Percentiles rank a stretch among this genome's conserved stretches.
These are phyloP conservation scores for Annulohypoxylon stygium DNA, from an alignment of 495 filamentous ascomycete genomes.

Conservation along the genomic window DNA sequence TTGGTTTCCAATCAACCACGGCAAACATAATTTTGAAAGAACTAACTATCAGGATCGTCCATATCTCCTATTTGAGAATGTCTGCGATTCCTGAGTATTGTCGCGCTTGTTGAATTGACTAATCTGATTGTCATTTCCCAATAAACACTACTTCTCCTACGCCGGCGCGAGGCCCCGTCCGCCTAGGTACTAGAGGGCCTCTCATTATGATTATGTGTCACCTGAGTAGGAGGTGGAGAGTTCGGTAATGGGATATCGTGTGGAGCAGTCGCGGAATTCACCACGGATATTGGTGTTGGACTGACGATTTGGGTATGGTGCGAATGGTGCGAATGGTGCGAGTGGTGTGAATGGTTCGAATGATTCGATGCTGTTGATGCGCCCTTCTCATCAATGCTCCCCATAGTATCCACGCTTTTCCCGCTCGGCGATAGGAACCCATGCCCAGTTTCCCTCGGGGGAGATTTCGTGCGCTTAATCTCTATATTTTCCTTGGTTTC, in stretches of 20 bases:
- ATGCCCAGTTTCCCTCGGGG: conserved; percentile 54
- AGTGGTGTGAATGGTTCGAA: not conserved
- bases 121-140: conserved; percentile 41
- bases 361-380: conserved; percentile 9
- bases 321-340: no score
- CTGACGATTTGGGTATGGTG: conserved; percentile 6
- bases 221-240: conserved; percentile 39
- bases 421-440: conserved; percentile 51
- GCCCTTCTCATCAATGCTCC: conserved; percentile 48
- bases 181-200: conserved; percentile 44
- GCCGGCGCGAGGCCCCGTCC: conserved; percentile 29
- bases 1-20: conserved; percentile 13
- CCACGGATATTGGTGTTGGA: conserved; percentile 14
- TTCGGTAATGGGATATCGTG: conserved; percentile 43
- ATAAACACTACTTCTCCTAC: conserved; percentile 15
- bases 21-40: conserved; percentile 20
- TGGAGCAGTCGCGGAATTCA: conserved; percentile 27
- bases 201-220: conserved; percentile 41
- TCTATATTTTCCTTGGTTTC: conserved; percentile 78
- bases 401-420: conserved; percentile 60
- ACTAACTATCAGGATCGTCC: conserved; percentile 15
- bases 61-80: conserved; percentile 3
- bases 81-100: not conserved
- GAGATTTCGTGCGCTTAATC: conserved; percentile 65
- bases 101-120: conserved; percentile 24